Evolutionary conservation across 1,284 basidiomycete species (phyloP), one percentile per base, ranked within the genome.

Genomic region (Rhodotorula mucilaginosa): DNA sequence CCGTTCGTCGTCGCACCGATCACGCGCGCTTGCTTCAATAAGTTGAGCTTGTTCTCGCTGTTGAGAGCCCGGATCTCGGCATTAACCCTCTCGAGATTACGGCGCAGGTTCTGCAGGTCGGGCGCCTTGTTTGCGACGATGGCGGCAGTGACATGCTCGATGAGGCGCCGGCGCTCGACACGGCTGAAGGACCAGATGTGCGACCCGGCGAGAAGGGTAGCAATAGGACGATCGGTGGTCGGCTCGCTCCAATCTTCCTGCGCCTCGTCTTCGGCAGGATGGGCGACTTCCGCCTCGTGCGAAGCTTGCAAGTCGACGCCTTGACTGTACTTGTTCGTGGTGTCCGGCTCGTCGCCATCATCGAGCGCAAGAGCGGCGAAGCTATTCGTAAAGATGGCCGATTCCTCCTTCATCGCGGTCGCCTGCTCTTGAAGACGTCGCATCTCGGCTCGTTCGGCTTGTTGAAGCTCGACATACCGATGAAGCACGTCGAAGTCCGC

Each of bases 111-210:
- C 21, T 82, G 80, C 48, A 83, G 83, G 29, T 82, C 83, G 70
- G 81, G 79, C 1, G 81, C 78, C 51, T 83, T 81, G 13, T 76
- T 80, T 2, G 3, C 26, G 21, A 69, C 59, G 47, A 69, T 12
- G 5, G 57, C 54, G 0, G 16, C 80, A 71, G 59, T 83, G 81
- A n/a, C 79, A 48, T 75, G 81, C 2, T 66, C 62, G 62, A 84
- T 78, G 5, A 87, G 78, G 1, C 59, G 69, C 2, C 70, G 58
- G 13, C 86, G 83, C 73, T 87, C 86, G 0, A 46, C 8, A 15
- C 52, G 64, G 16, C 83, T 85, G 79, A 85, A 81, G 0, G 49
- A 60, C 87, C 87, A 87, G 39, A 86, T 77, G 16, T 81, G 74
- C 1, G 71, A 79, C 3, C 79, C 75, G 6, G 75, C 71, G 0